Evolutionary conservation across 192 early-diverging fungal species (phyloP), one percentile per base, ranked within the genome.

Genomic region (Paraglomus occultum): DNA sequence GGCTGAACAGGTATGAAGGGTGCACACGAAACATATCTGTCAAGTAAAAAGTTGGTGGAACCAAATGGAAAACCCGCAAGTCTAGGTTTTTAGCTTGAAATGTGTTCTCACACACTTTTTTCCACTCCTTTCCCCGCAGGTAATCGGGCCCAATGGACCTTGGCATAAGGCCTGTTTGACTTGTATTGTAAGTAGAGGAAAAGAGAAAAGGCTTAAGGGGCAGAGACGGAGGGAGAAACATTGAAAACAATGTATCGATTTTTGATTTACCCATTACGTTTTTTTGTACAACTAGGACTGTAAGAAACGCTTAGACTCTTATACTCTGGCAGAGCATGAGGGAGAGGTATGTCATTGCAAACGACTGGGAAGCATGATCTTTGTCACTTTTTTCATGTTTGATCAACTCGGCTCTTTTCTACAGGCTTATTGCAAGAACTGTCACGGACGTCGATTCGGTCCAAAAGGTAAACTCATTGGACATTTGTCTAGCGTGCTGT

Each of bases 361-460:
- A 60, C 23, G 42, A 31, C 3, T 31, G 31, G 31, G n/a, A 31
- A 31, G 3, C 31, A 31, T 31, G n/a, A n/a, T n/a, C n/a, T n/a
- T n/a, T n/a, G n/a, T 31, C 31, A 3, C 3, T 3, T 31, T 3
- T 31, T 31, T 31, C 31, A 31, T 31, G 31, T 3, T n/a, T 31
- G 31, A 31, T 31, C 31, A 31, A 31, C 31, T 31, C 31, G 31
- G 1, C 31, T 52, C 31, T 54, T 8, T 17, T 12, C 49, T 40
- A 44, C 63, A 86, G 85, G 83, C 83, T 11, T 86, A 80, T 72
- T 86, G 85, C 54, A 86, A 79, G 66, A 72, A 69, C 1, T 86
- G 85, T 61, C 79, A 86, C 64, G 76, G 71, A 55, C 82, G 83
- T 64, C 78, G 75, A 64, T 86, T 77, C 73, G 85, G 83, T 46